Base-by-base conservation (phyloP, 768 basidiomycete genomes). In the Lactifluus pinguis region DNA sequence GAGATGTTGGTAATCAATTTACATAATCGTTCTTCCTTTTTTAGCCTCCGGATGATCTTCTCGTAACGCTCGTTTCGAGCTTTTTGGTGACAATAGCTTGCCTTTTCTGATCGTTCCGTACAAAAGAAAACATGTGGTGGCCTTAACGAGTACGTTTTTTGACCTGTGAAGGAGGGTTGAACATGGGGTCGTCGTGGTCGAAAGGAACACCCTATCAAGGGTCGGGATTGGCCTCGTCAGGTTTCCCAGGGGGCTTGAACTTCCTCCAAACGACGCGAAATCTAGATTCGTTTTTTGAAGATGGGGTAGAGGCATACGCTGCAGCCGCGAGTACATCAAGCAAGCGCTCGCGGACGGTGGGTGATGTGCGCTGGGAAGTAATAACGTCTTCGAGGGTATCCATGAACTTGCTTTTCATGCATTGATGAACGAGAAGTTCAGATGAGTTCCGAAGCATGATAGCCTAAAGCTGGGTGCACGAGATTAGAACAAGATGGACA, bases 401-500 rank as follows among this genome's bases (percentile, higher is more conserved):
- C 19, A 89, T 72, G 68, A 93, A 93, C 69, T 92, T 92, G 67
- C 84, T 83, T 36, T 84, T 77, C 14, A 82, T 79, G 42, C 83
- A 85, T 66, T 89, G 85, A 13, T 79, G 71, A 39, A 90, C 80
- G 68, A 94, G 92, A 15, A 81, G 68, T 10, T 86, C 83, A 0
- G 84, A 81, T 3, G 85, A 85, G 68, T 95, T 94, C 34, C 84
- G 83, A 41, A 95, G 79, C 86, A 95, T 88, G 66, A 95, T 85
- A 2, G 92, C 86, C 93, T 92, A 95, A 7, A 97, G 69, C 88
- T 91, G 38, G 1, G 44, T 55, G 13, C 19, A 54, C 1, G 49
- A 53, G 49, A 63, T 60, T 29, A 39, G 10, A 32, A 48, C n/a
- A 49, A n/a, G 19, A 63, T 52, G 9, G 19, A 25, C 1, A 25